Percentiles rank a stretch among this genome's conserved stretches.
Conservation (phyloP, 1,284 basidiomycete species). For the Apiotrichum akiyoshidainum region DNA sequence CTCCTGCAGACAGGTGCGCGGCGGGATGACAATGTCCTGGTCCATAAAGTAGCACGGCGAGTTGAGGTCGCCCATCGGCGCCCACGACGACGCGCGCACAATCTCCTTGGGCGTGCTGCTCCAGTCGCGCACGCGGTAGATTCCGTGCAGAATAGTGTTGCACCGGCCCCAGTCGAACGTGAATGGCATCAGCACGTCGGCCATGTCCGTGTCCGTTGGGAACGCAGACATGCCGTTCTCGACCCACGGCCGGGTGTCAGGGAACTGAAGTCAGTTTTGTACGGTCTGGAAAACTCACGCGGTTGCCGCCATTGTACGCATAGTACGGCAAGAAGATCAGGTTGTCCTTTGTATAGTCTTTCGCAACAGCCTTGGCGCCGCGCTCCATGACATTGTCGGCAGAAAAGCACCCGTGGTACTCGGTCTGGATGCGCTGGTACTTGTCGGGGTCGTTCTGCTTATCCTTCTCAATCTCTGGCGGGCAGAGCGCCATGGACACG, state of each 20-base stretch:
- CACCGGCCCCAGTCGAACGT: conserved; percentile 49
- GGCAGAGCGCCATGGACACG: conserved; percentile 29
- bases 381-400: conserved; percentile 35
- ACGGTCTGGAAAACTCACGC: background rate
- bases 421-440: conserved; percentile 26
- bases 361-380: conserved; percentile 23
- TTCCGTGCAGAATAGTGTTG: conserved; percentile 24
- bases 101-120: conserved; percentile 3
- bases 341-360: conserved; percentile 30
- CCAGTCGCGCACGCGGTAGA: conserved; percentile 22
- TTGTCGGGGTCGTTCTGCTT: conserved; percentile 20
- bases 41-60: conserved; percentile 31
- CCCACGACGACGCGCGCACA: conserved; percentile 21
- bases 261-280: conserved; percentile 5
- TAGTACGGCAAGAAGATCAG: conserved; percentile 47
- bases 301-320: conserved; percentile 17
- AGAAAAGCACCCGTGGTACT: conserved; percentile 31
- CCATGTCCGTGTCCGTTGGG: conserved; percentile 12
- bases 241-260: conserved; percentile 19
- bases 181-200: conserved; percentile 46
- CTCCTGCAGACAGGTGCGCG: conserved; percentile 34
- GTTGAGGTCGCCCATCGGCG: conserved; percentile 38
- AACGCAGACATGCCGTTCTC: conserved; percentile 22
- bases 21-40: conserved; percentile 40
- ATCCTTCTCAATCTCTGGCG: conserved; percentile 21